Percentiles rank a stretch among this genome's conserved stretches.
These are phyloP conservation scores for Fraxinus nigra DNA, from an alignment of 305 asterid genomes.

Conservation along the genomic window DNA sequence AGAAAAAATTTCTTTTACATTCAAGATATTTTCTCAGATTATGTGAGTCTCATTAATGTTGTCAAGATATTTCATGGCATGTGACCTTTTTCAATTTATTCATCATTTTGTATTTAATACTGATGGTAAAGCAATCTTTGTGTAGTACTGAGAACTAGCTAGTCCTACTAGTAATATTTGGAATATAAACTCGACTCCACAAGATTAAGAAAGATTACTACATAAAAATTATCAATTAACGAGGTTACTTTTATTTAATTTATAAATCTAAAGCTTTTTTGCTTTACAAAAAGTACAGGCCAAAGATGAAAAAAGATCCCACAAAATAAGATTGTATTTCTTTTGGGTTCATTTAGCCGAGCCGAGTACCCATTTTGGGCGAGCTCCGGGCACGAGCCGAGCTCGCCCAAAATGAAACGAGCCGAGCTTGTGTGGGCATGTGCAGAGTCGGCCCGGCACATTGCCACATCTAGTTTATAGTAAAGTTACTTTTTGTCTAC, in stretches of 20 bases:
- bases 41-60: conserved; percentile 29
- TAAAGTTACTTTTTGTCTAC: no score
- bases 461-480: no score
- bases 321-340: not conserved
- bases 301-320: not conserved
- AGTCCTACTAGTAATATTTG: not conserved
- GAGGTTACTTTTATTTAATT: not conserved
- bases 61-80: conserved; percentile 14
- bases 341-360: no score
- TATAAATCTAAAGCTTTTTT: not conserved
- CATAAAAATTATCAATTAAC: not conserved
- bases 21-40: no score
- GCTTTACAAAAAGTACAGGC: not conserved
- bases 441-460: no score
- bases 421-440: no score
- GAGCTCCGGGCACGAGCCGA: no score
- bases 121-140: not conserved
- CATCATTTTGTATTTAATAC: not conserved
- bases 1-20: no score
- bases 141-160: not conserved
- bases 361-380: no score
- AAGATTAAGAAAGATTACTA: not conserved
- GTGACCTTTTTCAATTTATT: conserved; percentile 17
- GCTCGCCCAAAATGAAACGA: no score
- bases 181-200: not conserved